Base-by-base conservation (phyloP, 192 early-diverging fungal genomes). In the Gamsiella multidivaricata region DNA sequence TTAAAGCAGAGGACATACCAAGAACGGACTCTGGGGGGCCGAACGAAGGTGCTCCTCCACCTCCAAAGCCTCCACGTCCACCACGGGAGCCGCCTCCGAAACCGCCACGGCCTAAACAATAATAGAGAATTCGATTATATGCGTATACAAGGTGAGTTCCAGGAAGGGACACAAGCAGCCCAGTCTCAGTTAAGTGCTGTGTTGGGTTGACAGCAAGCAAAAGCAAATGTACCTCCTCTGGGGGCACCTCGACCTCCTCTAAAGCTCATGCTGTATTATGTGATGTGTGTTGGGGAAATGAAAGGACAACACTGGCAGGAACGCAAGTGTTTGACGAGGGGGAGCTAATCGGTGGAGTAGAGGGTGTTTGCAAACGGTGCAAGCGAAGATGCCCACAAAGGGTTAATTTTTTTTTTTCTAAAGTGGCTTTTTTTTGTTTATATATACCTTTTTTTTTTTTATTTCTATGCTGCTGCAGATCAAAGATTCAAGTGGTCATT, bases 1-100 rank as follows among this genome's bases (percentile, higher is more conserved):
- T n/a, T n/a, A n/a, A n/a, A n/a, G n/a, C n/a, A 45, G 41, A 32
- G 33, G 11, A 31, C 79, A 25, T 70, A 88, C 87, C 88, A 28
- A 89, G 76, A 57, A 95, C 92, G 31, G 80, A 81, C 70, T 93
- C 93, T 23, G 94, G 94, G 14, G 94, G 94, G 26, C 94, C 91
- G 55, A 80, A 85, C 20, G 84, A 84, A 32, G 85, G 86, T 25
- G 73, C 83, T 37, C 80, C 66, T 42, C 81, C 69, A 46, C 81
- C 70, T 78, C 82, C 79, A 56, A 81, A 85, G n/a, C 70, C 80
- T 37, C 84, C 80, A 62, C 85, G 87, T 59, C 88, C 70, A 54
- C 85, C 85, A 51, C 87, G 80, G 37, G 80, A 54, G 32, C 70
- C 81, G 60, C 84, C 70, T 29, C 88, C 71, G 49, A 66, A 66